These are phyloP conservation scores for Phytophthora rubi DNA, from an alignment of 352 stramenopile species.

Conservation along the genomic window DNA sequence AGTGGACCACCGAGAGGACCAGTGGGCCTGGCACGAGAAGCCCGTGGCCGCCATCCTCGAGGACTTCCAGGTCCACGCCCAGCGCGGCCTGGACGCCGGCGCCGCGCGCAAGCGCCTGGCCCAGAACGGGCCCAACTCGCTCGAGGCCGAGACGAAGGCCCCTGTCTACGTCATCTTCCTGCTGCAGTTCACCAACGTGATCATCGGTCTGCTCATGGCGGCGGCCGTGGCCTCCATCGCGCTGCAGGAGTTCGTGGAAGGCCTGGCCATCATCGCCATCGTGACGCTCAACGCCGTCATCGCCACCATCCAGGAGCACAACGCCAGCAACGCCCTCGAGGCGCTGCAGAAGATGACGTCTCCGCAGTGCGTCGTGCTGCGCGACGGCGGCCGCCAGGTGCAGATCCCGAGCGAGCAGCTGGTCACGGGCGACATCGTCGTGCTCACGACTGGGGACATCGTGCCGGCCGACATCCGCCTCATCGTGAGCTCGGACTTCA, in stretches of 20 bases:
- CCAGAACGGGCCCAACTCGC: slow-evolving; percentile 51
- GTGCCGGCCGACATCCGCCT: slow-evolving; percentile 93
- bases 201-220: slow-evolving; percentile 71
- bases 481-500: slow-evolving; percentile 79
- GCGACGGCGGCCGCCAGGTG: slow-evolving; percentile 56
- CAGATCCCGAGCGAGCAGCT: slow-evolving; percentile 68
- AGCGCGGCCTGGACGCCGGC: slow-evolving; percentile 42
- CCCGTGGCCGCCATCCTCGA: slow-evolving; percentile 48
- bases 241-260: slow-evolving; percentile 74
- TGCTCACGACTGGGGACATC: slow-evolving; percentile 92
- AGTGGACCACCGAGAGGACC: slow-evolving; percentile 48
- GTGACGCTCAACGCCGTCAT: slow-evolving; percentile 78
- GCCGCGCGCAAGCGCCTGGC: slow-evolving; percentile 45
- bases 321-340: slow-evolving; percentile 71
- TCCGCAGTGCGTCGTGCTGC: slow-evolving; percentile 64
- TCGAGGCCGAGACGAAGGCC: slow-evolving; percentile 64
- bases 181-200: slow-evolving; percentile 81
- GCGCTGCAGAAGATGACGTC: slow-evolving; percentile 78
- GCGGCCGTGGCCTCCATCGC: slow-evolving; percentile 69
- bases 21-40: slow-evolving; percentile 66
- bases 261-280: slow-evolving; percentile 73
- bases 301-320: slow-evolving; percentile 73
- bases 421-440: slow-evolving; percentile 79
- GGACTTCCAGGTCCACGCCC: slow-evolving; percentile 48
- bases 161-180: slow-evolving; percentile 70